Conservation (phyloP, 139 green algal genomes). For the Chloropicon primus region DNA sequence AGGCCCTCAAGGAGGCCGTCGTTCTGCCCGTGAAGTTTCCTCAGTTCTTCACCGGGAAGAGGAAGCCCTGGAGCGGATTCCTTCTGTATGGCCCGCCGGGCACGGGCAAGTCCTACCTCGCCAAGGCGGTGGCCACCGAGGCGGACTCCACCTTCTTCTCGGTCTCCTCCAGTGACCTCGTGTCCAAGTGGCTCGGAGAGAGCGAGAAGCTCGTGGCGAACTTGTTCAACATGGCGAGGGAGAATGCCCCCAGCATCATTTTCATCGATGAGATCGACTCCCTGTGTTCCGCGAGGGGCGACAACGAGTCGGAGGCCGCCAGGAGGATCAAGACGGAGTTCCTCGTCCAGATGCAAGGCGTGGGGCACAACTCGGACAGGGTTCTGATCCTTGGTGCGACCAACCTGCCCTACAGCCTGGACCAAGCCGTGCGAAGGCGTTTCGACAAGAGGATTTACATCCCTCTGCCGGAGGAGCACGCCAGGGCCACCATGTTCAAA, state of each 20-base stretch:
- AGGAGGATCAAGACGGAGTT: constrained; percentile 98
- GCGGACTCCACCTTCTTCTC: constrained; percentile 84
- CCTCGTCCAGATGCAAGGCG: constrained; percentile 85
- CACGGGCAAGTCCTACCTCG: constrained; percentile 97
- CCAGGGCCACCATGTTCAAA: constrained; percentile 89
- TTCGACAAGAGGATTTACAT: constrained; percentile 99
- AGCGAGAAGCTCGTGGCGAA: constrained; percentile 92
- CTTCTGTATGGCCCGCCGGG: constrained; percentile 95
- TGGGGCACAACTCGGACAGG: constrained; percentile 11
- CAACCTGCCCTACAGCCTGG: constrained; percentile 92
- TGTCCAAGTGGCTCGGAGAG: constrained; percentile 54
- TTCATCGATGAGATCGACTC: constrained; percentile 98
- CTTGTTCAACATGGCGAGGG: constrained; percentile 83
- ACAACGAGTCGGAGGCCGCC: constrained; percentile 86
- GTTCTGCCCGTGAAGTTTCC: constrained; percentile 99
- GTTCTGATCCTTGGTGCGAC: constrained; percentile 92
- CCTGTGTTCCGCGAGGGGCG: constrained; percentile 69
- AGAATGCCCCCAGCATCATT: constrained; percentile 90
- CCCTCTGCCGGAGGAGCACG: constrained; percentile 76
- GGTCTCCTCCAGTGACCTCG: constrained; percentile 15
- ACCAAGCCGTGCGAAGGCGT: constrained; percentile 73
- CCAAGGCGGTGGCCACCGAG: constrained; percentile 98
- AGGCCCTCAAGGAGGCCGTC: constrained; percentile 96
- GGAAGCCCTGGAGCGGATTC: constrained; percentile 94
- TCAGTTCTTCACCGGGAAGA: constrained; percentile 99